Evolutionary conservation across 2,329 filamentous ascomycete genomes (phyloP), one percentile per base, ranked within the genome.

Genomic region (Chalara sp.): DNA sequence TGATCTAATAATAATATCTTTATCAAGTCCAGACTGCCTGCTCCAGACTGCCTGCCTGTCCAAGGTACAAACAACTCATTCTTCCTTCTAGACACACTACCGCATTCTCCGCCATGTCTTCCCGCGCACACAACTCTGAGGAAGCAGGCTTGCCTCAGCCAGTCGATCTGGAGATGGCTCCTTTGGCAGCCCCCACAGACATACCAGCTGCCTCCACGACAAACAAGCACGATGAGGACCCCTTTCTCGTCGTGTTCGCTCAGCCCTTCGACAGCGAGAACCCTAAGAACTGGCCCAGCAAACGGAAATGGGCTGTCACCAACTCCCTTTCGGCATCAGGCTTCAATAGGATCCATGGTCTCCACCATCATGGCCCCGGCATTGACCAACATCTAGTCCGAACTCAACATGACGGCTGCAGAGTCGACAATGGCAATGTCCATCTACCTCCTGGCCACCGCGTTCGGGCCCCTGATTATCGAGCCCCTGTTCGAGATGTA

Each of bases 401-500:
- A 84, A 21, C 68, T 84, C 12, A 53, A 73, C 49, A 78, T 83
- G 47, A 64, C 65, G 1, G 67, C 69, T 31, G 65, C 65, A 6
- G 70, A 79, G 51, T 67, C 81, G 0, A 72, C 73, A 3, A 56
- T 49, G 76, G 74, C 59, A 62, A 74, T 46, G 61, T 76, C 41
- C 67, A 71, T 32, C 7, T 73, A 70, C 4, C 73, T 75, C 11
- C 61, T 75, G 5, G 72, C 71, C 4, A 74, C 70, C 49, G 72
- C 72, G 11, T 72, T 70, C n/a, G 72, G 72, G 0, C 72, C 72
- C 1, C 44, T 63, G 1, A 41, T 86, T 2, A 87, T 83, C 78
- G 84, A 83, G 1, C 83, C 83, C 0, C 65, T 87, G 12, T 75
- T 59, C 3, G 83, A 87, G 60, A 63, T 86, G 7, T 81, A 78